A percentile compares a stretch with the other conserved stretches of the same genome.
phyloP scores from a whole-genome alignment of 2,329 filamentous ascomycete genomes.

The Fusarium sterilihyphosum region DNA sequence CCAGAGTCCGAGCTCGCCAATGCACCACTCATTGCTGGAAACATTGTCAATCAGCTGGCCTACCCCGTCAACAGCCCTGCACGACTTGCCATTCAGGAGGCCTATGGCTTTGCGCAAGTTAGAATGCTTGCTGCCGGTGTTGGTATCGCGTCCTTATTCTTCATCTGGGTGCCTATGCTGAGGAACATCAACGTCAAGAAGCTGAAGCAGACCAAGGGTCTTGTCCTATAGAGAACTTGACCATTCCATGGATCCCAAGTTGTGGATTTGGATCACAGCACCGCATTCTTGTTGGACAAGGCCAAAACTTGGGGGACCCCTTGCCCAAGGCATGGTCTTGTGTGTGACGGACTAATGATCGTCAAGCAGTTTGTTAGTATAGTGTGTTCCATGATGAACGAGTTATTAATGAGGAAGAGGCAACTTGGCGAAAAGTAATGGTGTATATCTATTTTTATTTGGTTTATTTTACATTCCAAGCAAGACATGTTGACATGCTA shows the following conservation, averaged over 20 bases:
- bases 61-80: slow-evolving; percentile 54
- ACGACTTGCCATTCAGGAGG: slow-evolving; percentile 55
- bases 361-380: neutral
- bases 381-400: neutral
- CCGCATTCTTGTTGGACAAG: neutral
- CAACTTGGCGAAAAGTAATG: neutral
- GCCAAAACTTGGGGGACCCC: neutral
- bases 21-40: slow-evolving; percentile 55
- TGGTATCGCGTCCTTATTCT: slow-evolving; percentile 42
- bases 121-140: slow-evolving; percentile 52
- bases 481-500: neutral
- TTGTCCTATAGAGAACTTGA: slow-evolving; percentile 37
- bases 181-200: slow-evolving; percentile 46
- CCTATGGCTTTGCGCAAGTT: slow-evolving; percentile 59
- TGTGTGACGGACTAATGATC: neutral
- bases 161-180: slow-evolving; percentile 45
- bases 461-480: neutral
- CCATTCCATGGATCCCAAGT: neutral
- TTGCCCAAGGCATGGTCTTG: neutral
- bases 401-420: neutral
- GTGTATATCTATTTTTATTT: neutral
- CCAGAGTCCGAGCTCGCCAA: slow-evolving; percentile 48
- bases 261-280: neutral
- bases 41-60: slow-evolving; percentile 48
- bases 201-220: slow-evolving; percentile 46